Conservation (phyloP, 2,329 filamentous ascomycete genomes). For the Calycina marina region DNA sequence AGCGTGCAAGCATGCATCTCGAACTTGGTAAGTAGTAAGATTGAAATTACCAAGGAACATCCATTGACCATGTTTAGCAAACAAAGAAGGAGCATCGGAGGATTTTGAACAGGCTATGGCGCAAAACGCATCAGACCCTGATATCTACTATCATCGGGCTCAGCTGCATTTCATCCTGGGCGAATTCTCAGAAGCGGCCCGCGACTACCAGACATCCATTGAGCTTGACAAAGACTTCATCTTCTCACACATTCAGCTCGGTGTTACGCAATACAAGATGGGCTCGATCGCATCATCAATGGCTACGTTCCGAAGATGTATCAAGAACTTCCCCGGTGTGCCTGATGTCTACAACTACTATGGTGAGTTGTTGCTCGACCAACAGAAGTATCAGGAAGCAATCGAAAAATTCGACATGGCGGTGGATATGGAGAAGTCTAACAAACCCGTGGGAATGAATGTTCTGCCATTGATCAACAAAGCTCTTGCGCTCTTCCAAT, state of each 20-base stretch:
- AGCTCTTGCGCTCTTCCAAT: constrained; percentile 90
- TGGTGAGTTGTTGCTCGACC: constrained; percentile 89
- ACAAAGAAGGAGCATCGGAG: constrained; percentile 70
- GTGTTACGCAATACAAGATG: constrained; percentile 99
- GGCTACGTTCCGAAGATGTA: constrained; percentile 92
- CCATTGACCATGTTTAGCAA: constrained; percentile 47
- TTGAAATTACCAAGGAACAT: no score
- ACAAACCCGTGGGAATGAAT: constrained; percentile 91
- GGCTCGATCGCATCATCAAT: constrained; percentile 94
- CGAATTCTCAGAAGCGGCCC: constrained; percentile 84
- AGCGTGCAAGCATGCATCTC: constrained; percentile 94
- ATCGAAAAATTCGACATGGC: constrained; percentile 97
- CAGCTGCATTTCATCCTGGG: constrained; percentile 96
- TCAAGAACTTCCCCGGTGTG: constrained; percentile 96
- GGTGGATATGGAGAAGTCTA: constrained; percentile 96
- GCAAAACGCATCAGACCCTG: constrained; percentile 78
- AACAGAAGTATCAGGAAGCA: constrained; percentile 87
- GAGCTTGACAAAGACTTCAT: constrained; percentile 93
- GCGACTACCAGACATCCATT: constrained; percentile 99
- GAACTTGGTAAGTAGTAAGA: constrained; percentile 81
- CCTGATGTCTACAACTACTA: constrained; percentile 99
- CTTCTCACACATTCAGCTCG: constrained; percentile 98
- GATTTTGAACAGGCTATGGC: constrained; percentile 78
- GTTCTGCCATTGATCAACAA: constrained; percentile 98
- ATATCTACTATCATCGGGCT: constrained; percentile 98